phyloP scores from a whole-genome alignment of 345 rosid species.

The Trapa incisa region DNA sequence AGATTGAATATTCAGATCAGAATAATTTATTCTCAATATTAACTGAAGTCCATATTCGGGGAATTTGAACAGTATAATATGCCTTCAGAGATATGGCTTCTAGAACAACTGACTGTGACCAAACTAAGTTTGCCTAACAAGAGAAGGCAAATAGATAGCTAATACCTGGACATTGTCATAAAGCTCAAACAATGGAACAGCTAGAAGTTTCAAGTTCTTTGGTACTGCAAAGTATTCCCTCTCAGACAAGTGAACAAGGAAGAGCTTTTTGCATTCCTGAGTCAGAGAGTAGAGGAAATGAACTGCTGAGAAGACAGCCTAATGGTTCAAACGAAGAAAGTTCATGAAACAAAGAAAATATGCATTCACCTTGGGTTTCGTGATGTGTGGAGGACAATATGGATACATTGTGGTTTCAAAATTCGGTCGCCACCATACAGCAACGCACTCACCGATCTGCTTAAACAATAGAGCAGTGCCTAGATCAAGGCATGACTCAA shows the following conservation, averaged over 20 bases:
- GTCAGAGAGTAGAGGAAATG: constrained; percentile 1
- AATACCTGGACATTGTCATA: constrained; percentile 90
- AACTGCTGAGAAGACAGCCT: background rate
- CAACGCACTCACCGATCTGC: constrained; percentile 93
- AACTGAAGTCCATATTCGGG: background rate
- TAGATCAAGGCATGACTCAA: background rate
- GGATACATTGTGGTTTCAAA: constrained; percentile 96
- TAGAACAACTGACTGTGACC: background rate
- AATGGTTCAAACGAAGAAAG: background rate
- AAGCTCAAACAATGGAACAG: constrained; percentile 94
- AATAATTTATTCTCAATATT: background rate
- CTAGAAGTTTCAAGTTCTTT: constrained; percentile 90
- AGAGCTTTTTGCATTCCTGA: constrained; percentile 97
- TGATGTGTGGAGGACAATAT: constrained; percentile 90
- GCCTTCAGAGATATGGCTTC: background rate
- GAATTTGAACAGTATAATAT: background rate
- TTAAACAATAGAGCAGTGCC: background rate
- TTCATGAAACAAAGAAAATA: background rate
- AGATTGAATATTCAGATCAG: background rate
- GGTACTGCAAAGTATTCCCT: constrained; percentile 97
- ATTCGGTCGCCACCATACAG: constrained; percentile 99
- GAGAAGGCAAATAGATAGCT: background rate
- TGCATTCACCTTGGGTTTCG: constrained; percentile 70
- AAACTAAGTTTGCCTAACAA: background rate
- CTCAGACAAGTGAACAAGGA: constrained; percentile 82